Conservation (phyloP, 2,329 filamentous ascomycete genomes). For the Penicillium fuscoglaucum region DNA sequence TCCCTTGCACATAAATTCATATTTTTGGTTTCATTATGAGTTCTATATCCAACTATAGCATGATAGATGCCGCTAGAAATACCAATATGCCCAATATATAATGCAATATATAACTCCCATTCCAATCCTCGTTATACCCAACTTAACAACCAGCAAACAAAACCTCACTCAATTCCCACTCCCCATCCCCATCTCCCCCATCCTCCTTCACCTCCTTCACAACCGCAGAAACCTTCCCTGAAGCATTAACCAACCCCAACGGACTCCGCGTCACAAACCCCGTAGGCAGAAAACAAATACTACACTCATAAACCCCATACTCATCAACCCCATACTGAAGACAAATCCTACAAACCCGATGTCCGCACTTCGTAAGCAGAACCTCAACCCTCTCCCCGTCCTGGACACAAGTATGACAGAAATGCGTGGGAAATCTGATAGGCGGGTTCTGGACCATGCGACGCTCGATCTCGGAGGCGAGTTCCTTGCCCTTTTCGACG, state of each 20-base stretch:
- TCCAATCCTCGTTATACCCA: not conserved
- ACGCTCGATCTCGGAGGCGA: conserved; percentile 24
- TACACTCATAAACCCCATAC: conserved; percentile 22
- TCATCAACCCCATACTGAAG: conserved; percentile 16
- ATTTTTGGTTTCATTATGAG: not conserved
- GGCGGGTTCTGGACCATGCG: conserved; percentile 15
- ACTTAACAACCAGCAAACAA: not conserved
- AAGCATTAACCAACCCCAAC: not conserved
- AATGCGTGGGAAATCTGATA: conserved; percentile 22
- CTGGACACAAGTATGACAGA: conserved; percentile 26
- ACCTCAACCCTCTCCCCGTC: conserved; percentile 18
- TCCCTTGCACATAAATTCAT: conserved; percentile 7
- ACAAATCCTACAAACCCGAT: conserved; percentile 26
- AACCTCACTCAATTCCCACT: not conserved
- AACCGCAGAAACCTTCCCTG: no score
- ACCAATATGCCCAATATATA: not conserved
- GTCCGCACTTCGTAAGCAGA: conserved; percentile 24
- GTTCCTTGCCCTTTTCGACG: conserved; percentile 29
- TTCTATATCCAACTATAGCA: not conserved
- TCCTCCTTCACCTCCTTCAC: no score
- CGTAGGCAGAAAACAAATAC: conserved; percentile 22
- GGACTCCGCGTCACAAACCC: conserved; percentile 16
- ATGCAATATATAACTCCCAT: not conserved
- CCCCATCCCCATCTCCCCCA: not conserved
- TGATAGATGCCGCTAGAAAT: not conserved